Evolutionary conservation across 176 grass and related monocot species (phyloP), one percentile per base, ranked within the genome.

Genomic region (Aechmea fasciata): DNA sequence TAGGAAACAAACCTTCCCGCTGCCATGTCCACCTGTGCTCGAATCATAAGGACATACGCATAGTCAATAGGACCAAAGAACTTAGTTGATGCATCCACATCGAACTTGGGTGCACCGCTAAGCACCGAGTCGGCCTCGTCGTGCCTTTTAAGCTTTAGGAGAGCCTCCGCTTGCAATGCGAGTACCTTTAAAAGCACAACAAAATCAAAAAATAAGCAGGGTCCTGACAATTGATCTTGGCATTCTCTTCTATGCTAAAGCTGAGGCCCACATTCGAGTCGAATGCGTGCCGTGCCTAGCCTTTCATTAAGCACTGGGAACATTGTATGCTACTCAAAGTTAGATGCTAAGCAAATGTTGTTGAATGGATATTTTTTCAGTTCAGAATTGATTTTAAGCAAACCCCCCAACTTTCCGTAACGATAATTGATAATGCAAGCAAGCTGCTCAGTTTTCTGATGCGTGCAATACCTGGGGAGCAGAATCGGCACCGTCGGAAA

Each of bases 91-190:
- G 89, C 95, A 64, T 88, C 83, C 17, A 86, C 79, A 48, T 76
- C 82, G 14, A 90, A 99, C 74, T 76, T 68, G 12, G 75, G 84
- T 14, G 87, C 82, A 52, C 77, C 48, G 13, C 55, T 77, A 20
- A 86, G 47, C 49, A 69, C 75, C n/a, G 84, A 57, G 68, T 88
- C 87, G 6, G 90, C 87, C 23, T 99, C 87, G 10, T 99, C 95
- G 54, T 94, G 95, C 48, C 84, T 84, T 22, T 80, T 80, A 2
- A 93, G 84, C 80, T 85, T 80, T 51, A 94, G 51, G 74, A 90
- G 72, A 17, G 95, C 90, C 84, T 99, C 95, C 47, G 87, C 87
- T 78, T 90, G 89, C 68, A 99, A 69, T 68, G 95, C 84, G 61
- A 84, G 69, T 11, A 88, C 84, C 90, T 93, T 54, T 29, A n/a